Base-by-base conservation (phyloP, 2,329 filamentous ascomycete genomes). In the Akanthomyces lecanii region DNA sequence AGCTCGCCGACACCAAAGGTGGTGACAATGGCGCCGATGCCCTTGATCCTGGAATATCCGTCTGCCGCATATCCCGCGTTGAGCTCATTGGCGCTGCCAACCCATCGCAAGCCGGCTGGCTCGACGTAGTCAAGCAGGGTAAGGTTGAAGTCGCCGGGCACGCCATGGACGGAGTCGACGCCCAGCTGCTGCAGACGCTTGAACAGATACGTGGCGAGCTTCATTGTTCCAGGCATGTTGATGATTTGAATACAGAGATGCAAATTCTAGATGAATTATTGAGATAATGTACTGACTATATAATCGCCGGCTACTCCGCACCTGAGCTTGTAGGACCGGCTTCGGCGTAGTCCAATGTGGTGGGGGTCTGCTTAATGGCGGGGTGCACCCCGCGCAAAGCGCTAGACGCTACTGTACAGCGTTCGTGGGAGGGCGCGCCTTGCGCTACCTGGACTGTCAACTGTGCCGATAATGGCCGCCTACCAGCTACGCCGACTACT, bases 141-240 rank as follows among this genome's bases (percentile, higher is more conserved):
- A 14, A 78, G 74, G 48, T 77, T 77, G 68, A 72, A 78, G 66
- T 78, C 76, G 55, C 78, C 78, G 1, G 78, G 78, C 1, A 84
- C 77, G 21, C 82, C 82, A 62, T 81, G 79, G 53, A 89, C 72
- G 11, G 84, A 84, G 30, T 78, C 75, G 36, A 88, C 78, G 42
- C 85, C 85, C 14, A 88, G 75, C 68, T 89, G 80, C 65, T 80
- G 75, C 16, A 89, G 76, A 52, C 86, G 77, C 40, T 75, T 79
- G 69, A 87, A 88, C 67, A 89, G 79, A 66, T 88, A 89, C 67
- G 86, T 81, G 51, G 83, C 82, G 57, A 86, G 79, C 63, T 84
- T 81, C 36, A 66, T 48, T 2, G 63, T 66, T 25, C 56, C 14
- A 4, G 44, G 79, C 65, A 63, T 56, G 14, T 48, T 58, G 36